These are phyloP conservation scores for Cyclanthera cordifolia DNA, from an alignment of 306 rosid species.

Conservation along the genomic window DNA sequence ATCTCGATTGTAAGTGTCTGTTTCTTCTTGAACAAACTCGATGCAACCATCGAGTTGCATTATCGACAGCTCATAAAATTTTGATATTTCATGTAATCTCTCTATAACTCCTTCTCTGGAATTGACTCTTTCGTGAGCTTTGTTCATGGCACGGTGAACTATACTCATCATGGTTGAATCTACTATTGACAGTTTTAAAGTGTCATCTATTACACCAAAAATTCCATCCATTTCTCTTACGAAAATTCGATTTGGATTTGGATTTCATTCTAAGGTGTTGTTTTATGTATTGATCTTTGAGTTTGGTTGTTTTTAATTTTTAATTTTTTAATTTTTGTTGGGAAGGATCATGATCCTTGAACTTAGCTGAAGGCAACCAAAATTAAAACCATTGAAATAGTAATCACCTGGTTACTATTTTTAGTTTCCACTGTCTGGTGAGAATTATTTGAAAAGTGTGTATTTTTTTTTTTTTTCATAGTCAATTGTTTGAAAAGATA, in stretches of 20 bases:
- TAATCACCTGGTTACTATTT: background rate
- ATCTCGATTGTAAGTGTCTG: slow-evolving; percentile 32
- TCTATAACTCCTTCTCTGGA: slow-evolving; percentile 52
- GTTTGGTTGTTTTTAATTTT: no score
- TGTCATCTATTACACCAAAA: slow-evolving; percentile 36
- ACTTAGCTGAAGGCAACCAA: background rate
- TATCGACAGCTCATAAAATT: slow-evolving; percentile 73
- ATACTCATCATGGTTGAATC: slow-evolving; percentile 91
- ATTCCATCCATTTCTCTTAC: slow-evolving; percentile 35
- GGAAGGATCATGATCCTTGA: background rate
- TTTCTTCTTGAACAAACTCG: slow-evolving; percentile 50
- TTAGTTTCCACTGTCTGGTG: no score
- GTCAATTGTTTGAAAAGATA: no score
- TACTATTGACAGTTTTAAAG: slow-evolving; percentile 35
- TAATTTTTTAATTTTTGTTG: no score
- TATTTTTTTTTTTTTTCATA: no score
- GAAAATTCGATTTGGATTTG: background rate
- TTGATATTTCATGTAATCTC: slow-evolving; percentile 66
- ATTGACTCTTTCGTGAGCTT: slow-evolving; percentile 64
- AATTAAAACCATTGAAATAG: background rate
- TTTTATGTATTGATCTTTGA: background rate
- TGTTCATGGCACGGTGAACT: slow-evolving; percentile 67
- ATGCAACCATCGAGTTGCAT: slow-evolving; percentile 84
- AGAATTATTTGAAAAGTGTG: no score
- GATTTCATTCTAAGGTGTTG: background rate